phyloP scores from a whole-genome alignment of 805 yeast species.

The Naumovozyma castellii region DNA sequence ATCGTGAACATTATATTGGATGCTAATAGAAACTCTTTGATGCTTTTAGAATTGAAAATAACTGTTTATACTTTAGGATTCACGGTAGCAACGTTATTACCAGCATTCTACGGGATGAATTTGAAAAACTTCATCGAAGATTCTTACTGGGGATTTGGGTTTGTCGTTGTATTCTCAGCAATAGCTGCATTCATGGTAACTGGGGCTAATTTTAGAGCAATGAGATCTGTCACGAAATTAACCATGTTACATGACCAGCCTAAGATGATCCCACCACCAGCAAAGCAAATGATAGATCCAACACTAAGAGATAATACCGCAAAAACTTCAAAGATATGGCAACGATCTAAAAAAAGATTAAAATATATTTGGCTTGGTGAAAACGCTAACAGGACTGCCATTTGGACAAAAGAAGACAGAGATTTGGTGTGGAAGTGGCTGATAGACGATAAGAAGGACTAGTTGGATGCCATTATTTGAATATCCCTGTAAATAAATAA shows the following conservation, averaged over 20 bases:
- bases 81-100: conserved; percentile 74
- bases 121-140: conserved; percentile 70
- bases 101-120: conserved; percentile 88
- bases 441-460: conserved; percentile 33
- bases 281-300: neutral
- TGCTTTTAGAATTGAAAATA: conserved; percentile 76
- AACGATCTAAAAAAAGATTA: conserved; percentile 11
- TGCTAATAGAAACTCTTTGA: conserved; percentile 80
- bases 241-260: conserved; percentile 44
- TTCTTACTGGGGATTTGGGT: conserved; percentile 50
- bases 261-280: neutral
- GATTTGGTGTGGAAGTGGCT: conserved; percentile 51
- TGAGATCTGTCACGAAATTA: conserved; percentile 54
- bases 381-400: neutral
- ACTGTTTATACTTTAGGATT: conserved; percentile 78
- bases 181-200: conserved; percentile 48
- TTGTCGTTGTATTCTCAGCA: conserved; percentile 44
- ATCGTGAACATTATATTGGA: conserved; percentile 85
- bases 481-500: neutral
- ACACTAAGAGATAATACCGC: conserved; percentile 1
- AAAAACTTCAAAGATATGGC: conserved; percentile 18
- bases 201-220: conserved; percentile 43
- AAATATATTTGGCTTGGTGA: conserved; percentile 16
- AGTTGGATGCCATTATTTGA: neutral
- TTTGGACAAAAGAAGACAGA: conserved; percentile 27